A percentile compares a stretch with the other conserved stretches of the same genome.
phyloP scores from a whole-genome alignment of 2,329 filamentous ascomycete genomes.

The Hortaea werneckii region DNA sequence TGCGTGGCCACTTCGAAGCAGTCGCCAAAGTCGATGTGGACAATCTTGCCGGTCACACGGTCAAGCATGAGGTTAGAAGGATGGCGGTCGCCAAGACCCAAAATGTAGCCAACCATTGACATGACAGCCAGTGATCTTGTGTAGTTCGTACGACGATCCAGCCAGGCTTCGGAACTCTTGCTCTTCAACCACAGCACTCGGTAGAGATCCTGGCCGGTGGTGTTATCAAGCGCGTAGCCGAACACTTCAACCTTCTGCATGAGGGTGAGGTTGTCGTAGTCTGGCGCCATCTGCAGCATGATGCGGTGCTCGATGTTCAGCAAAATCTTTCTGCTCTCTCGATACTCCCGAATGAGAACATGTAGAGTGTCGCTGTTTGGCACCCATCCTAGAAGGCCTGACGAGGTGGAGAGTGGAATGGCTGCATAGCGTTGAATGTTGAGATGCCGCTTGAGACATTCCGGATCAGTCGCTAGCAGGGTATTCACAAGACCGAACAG shows the following conservation, averaged over 20 bases:
- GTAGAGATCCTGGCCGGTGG: slow-evolving; percentile 95
- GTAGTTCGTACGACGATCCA: slow-evolving; percentile 96
- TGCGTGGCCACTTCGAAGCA: slow-evolving; percentile 99
- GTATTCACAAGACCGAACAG: slow-evolving; percentile 97
- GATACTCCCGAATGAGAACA: slow-evolving; percentile 92
- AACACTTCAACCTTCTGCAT: slow-evolving; percentile 99
- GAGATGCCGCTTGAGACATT: slow-evolving; percentile 93
- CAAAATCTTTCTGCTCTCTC: slow-evolving; percentile 91
- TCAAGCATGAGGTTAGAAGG: slow-evolving; percentile 98
- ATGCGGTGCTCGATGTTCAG: slow-evolving; percentile 99
- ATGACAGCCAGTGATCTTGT: slow-evolving; percentile 94
- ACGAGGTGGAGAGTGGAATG: slow-evolving; percentile 95
- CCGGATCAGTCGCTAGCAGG: slow-evolving; percentile 80
- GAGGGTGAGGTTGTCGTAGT: slow-evolving; percentile 95
- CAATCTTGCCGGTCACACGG: slow-evolving; percentile 87
- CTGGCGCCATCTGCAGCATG: slow-evolving; percentile 99
- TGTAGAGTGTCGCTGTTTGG: slow-evolving; percentile 96
- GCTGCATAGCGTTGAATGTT: slow-evolving; percentile 93
- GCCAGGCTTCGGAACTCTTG: slow-evolving; percentile 95
- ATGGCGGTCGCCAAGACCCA: slow-evolving; percentile 91
- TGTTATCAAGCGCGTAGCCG: slow-evolving; percentile 97
- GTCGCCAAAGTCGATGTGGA: slow-evolving; percentile 98
- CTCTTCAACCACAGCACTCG: slow-evolving; percentile 98
- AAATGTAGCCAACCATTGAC: slow-evolving; percentile 99
- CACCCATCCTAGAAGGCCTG: slow-evolving; percentile 90